Evolutionary conservation across 2,329 filamentous ascomycete species (phyloP), one percentile per base, ranked within the genome.

Genomic region (Colletotrichum paranaense): DNA sequence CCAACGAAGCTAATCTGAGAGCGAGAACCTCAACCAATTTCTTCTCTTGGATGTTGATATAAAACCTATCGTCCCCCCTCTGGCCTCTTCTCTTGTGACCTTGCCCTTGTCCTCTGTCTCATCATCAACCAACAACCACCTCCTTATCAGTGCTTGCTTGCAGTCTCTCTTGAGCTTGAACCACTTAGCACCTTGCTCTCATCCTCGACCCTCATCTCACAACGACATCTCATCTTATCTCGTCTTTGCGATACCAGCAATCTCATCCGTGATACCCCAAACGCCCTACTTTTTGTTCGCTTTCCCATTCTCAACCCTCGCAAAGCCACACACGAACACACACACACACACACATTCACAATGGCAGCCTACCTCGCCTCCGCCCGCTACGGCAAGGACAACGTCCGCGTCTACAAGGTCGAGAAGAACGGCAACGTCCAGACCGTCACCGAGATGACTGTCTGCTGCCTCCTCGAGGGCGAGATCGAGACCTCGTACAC

Each of bases 331-430:
- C 22, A 16, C 58, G 26, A 26, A 26, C 26, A 26, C 26, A 38
- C 22, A 24, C 66, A 46, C 60, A 74, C 62, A 62, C 55, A 32
- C 26, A 46, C 57, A 73, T 62, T 60, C 59, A 62, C 53, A 76
- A 82, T 92, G 89, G 84, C 42, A 19, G 19, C 90, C 76, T 82
- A 83, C 77, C 83, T 92, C 74, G 86, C 89, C 73, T 85, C 90
- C 79, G 93, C 94, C 78, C 91, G 92, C 81, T 96, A 95, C 82
- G 94, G 94, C 86, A 96, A 99, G 91, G 97, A 98, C 90, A 98
- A 99, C 87, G 93, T 99, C 89, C 95, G 97, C 80, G 91, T 99
- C 79, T 97, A 93, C 91, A 99, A 99, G 85, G 95, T 98, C 80
- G 89, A 97, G 80, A 92, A 91, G 79, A 92, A 98, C 82, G 87